Base-by-base conservation (phyloP, 495 filamentous ascomycete species). In the Chaetomium tenue region DNA sequence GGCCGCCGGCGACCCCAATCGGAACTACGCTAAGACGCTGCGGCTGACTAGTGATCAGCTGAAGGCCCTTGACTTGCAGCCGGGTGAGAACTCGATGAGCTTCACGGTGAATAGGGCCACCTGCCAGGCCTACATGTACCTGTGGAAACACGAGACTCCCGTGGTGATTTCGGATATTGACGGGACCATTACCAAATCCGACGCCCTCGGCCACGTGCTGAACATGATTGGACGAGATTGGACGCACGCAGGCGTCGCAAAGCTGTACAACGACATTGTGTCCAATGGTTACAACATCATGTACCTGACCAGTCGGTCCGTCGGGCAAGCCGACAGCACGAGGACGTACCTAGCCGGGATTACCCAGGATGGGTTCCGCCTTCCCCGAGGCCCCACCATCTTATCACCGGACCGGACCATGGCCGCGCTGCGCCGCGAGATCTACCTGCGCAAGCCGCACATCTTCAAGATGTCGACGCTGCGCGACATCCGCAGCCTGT, bases 391-490 rank as follows among this genome's bases (percentile, higher is more conserved):
- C 0, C 94, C 94, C 5, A 92, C 93, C 0, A 97, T 99, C 63
- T 87, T 96, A 76, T 94, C 90, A 46, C 94, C 94, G 0, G 94
- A 99, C 76, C 85, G 94, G 30, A 98, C 93, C 0, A 95, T 98
- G 78, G 91, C 95, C n/a, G 95, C 94, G 0, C 80, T 99, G 20
- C 83, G 93, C 68, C 86, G 94, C 46, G 94, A 99, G 73, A 87
- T 99, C 13, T 99, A 99, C 70, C 81, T 99, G 22, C 87, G 95
- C 50, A 97, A 98, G 75, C 94, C 94, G 0, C 93, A 99, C 72
- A 91, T 98, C 5, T 99, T 99, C 85, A 99, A 99, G 78, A 99
- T 99, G 94, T 89, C 93, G 6, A 98, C 95, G 65, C 78, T 99
- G 47, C 86, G 94, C 25, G 94, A 99, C 76, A 97, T 99, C 64